A percentile compares a stretch with the other conserved stretches of the same genome.
These are phyloP conservation scores for Cladobotryum protrusum DNA, from an alignment of 2,329 filamentous ascomycete genomes.

Conservation along the genomic window DNA sequence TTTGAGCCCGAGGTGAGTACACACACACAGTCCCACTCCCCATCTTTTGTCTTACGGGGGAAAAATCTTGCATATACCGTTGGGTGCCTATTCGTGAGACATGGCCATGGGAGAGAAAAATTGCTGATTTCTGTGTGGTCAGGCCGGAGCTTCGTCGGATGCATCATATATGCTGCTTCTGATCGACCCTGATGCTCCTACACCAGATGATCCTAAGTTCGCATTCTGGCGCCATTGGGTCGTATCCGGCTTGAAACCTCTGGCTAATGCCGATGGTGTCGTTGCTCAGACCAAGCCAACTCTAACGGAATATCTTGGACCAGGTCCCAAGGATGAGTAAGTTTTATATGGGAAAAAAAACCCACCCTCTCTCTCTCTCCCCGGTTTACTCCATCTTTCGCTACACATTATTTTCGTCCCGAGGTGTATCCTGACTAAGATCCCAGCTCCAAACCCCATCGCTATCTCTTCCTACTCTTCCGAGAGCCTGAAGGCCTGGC, in stretches of 20 bases:
- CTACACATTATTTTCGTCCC: neutral
- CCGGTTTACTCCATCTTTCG: neutral
- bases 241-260: slow-evolving; percentile 33
- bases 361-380: neutral
- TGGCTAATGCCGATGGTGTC: slow-evolving; percentile 15
- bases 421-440: neutral
- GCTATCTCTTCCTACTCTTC: slow-evolving; percentile 41
- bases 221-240: slow-evolving; percentile 52
- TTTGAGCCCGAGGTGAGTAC: slow-evolving; percentile 28
- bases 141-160: slow-evolving; percentile 21
- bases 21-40: too few relatives aligned
- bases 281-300: slow-evolving; percentile 26
- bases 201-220: slow-evolving; percentile 48
- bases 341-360: slow-evolving; percentile 16
- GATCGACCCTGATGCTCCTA: slow-evolving; percentile 49
- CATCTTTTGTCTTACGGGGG: too few relatives aligned
- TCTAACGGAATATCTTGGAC: slow-evolving; percentile 38
- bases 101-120: neutral
- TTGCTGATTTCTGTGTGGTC: too few relatives aligned
- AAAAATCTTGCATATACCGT: neutral
- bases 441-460: slow-evolving; percentile 40
- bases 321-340: slow-evolving; percentile 41
- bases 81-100: neutral
- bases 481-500: slow-evolving; percentile 31
- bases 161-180: slow-evolving; percentile 42